phyloP scores from a whole-genome alignment of 352 stramenopile species.

The Phytopythium boreale region DNA sequence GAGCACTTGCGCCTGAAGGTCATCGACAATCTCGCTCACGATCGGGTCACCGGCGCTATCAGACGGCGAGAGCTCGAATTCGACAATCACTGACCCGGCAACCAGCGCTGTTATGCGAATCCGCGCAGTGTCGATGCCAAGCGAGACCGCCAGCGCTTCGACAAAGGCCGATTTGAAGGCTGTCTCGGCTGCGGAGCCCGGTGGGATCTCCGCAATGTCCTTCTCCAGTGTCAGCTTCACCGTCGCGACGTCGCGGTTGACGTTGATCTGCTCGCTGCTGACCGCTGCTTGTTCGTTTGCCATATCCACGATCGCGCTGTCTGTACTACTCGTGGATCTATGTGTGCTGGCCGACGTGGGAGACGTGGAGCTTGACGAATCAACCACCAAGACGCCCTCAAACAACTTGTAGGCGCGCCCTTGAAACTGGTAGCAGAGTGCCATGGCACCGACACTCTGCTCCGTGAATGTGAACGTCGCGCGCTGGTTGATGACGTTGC shows the following conservation, averaged over 20 bases:
- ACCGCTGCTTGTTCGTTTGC: conserved; percentile 25
- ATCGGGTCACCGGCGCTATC: conserved; percentile 42
- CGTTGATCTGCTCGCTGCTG: conserved; percentile 29
- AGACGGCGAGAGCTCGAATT: conserved; percentile 54
- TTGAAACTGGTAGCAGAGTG: conserved; percentile 61
- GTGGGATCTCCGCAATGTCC: conserved; percentile 49
- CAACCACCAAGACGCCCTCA: conserved; percentile 31
- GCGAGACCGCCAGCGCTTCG: conserved; percentile 22
- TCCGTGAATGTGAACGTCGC: conserved; percentile 47
- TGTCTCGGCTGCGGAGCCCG: conserved; percentile 43
- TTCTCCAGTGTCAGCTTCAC: conserved; percentile 54
- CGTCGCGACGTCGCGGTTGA: conserved; percentile 45
- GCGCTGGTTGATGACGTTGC: conserved; percentile 30
- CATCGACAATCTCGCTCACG: conserved; percentile 38
- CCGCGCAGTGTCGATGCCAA: conserved; percentile 44
- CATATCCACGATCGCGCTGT: conserved; percentile 4
- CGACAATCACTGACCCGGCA: conserved; percentile 62
- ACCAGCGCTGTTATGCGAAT: conserved; percentile 50
- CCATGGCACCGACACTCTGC: conserved; percentile 27
- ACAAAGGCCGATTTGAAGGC: conserved; percentile 50
- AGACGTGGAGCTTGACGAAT: conserved; percentile 17
- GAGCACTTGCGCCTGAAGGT: conserved; percentile 39
- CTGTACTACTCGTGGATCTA: conserved; percentile 5
- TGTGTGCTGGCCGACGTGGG: background rate
- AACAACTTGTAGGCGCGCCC: conserved; percentile 54